Conservation (phyloP, 139 green algal species). For the Chlamydomonas schloesseri region DNA sequence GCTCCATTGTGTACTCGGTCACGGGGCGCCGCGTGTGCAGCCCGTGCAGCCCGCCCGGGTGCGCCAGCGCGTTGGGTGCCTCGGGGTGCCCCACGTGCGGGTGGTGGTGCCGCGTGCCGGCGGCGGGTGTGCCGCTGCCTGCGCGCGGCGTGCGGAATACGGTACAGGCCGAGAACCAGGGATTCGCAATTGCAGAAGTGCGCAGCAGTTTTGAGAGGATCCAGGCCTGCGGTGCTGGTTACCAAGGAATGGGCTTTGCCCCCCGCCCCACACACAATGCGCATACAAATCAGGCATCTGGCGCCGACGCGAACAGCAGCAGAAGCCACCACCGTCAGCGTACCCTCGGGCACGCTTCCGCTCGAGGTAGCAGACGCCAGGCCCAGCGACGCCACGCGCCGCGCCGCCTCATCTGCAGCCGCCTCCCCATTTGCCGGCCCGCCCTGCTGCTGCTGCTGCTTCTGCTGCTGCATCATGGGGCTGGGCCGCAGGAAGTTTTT, state of each 20-base stretch:
- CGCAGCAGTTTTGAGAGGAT: too few relatives aligned
- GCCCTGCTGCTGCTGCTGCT: constrained; percentile 12
- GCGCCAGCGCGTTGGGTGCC: neutral
- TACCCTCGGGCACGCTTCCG: neutral
- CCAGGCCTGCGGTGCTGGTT: too few relatives aligned
- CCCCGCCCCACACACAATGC: too few relatives aligned
- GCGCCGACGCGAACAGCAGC: too few relatives aligned
- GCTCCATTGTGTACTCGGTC: constrained; percentile 67
- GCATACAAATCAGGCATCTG: too few relatives aligned
- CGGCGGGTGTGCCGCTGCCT: neutral
- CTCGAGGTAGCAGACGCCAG: neutral
- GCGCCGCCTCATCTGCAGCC: neutral
- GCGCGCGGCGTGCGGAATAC: too few relatives aligned
- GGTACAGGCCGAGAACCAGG: too few relatives aligned
- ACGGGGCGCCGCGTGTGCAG: constrained; percentile 46
- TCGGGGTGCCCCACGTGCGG: neutral
- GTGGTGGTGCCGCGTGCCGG: constrained; percentile 9
- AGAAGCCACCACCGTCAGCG: too few relatives aligned
- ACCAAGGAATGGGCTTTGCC: too few relatives aligned
- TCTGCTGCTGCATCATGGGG: constrained; percentile 39
- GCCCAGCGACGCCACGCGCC: neutral
- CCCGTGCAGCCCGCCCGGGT: neutral
- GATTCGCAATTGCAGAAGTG: too few relatives aligned
- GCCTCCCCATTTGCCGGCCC: neutral
- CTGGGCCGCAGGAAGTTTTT: constrained; percentile 28